phyloP scores from a whole-genome alignment of 1,284 basidiomycete species.

The Cryptococcus deneoformans region DNA sequence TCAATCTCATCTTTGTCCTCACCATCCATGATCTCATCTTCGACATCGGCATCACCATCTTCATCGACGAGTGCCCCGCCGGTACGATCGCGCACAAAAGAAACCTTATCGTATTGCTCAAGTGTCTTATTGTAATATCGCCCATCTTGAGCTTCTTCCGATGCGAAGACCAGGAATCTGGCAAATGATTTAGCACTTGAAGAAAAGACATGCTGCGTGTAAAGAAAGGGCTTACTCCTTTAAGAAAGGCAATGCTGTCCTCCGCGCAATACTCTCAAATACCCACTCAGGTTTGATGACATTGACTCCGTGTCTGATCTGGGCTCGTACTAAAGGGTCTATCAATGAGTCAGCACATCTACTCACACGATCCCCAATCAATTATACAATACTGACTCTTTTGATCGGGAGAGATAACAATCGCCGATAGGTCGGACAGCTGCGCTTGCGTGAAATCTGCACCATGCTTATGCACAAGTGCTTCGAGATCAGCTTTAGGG shows the following conservation, averaged over 20 bases:
- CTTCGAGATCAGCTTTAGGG: slow-evolving; percentile 42
- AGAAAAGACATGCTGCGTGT: not conserved
- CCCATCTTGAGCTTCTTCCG: slow-evolving; percentile 31
- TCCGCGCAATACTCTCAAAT: slow-evolving; percentile 64
- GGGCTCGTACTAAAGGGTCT: slow-evolving; percentile 51
- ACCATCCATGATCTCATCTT: slow-evolving; percentile 31
- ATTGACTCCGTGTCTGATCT: slow-evolving; percentile 57
- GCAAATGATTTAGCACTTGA: not conserved
- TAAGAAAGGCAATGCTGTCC: slow-evolving; percentile 58
- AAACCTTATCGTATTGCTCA: slow-evolving; percentile 29
- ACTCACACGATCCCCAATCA: not conserved
- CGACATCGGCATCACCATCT: slow-evolving; percentile 25
- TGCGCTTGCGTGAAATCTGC: slow-evolving; percentile 64
- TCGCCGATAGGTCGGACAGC: slow-evolving; percentile 46
- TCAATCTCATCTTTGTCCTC: slow-evolving; percentile 39
- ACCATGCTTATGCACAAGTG: slow-evolving; percentile 66
- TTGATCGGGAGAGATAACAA: slow-evolving; percentile 53
- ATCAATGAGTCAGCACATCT: not conserved
- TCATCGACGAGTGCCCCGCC: slow-evolving; percentile 4
- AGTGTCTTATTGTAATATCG: slow-evolving; percentile 38
- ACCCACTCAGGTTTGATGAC: slow-evolving; percentile 79
- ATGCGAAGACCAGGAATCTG: slow-evolving; percentile 45
- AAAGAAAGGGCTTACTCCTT: slow-evolving; percentile 57
- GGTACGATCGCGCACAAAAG: slow-evolving; percentile 26
- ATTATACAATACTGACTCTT: slow-evolving; percentile 29